Base-by-base conservation (phyloP, 495 filamentous ascomycete species). In the Durotheca rogersii region DNA sequence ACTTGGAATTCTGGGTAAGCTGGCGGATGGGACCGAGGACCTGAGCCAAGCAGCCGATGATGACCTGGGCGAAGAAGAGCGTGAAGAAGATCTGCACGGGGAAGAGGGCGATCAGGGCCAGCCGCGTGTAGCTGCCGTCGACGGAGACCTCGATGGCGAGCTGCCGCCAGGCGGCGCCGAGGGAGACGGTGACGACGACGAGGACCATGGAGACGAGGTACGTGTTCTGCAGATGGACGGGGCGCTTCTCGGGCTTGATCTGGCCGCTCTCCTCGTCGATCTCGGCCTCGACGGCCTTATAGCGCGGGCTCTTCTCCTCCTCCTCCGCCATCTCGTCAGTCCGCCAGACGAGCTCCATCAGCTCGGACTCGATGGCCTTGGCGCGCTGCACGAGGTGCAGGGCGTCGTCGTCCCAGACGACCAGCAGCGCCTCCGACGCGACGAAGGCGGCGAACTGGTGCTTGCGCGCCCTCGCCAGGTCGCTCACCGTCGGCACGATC, bases 51-150 rank as follows among this genome's bases (percentile, higher is more conserved):
- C 84, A 87, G 32, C 87, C 85, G 44, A 88, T 71, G 48, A 89
- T 82, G 55, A 87, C 85, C 67, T 88, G 84, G 12, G 70, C 81
- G 60, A 88, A 88, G 69, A 88, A 88, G 57, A 90, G 71, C 11
- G 86, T 87, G 70, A 90, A 89, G 73, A 89, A 90, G 43, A 89
- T 75, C 64, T 89, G 86, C 12, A 89, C 71, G 3, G 86, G 87
- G 41, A 80, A 75, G 17, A 89, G 61, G 0, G 70, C 74, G 2
- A 87, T 51, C 43, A 90, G 80, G 14, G 76, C 80, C 17, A 89
- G 59, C 1, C 87, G 81, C 14, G 74, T 43, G 47, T 77, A 86
- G 53, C 67, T 77, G 21, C 71, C 65, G 58, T 90, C 86, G 34
- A 86, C 82, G 7, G 75, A 76, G 14, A 80, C 71, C 68, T 88